Base-by-base conservation (phyloP, 306 rosid genomes). In the Inga leiocalycina region DNA sequence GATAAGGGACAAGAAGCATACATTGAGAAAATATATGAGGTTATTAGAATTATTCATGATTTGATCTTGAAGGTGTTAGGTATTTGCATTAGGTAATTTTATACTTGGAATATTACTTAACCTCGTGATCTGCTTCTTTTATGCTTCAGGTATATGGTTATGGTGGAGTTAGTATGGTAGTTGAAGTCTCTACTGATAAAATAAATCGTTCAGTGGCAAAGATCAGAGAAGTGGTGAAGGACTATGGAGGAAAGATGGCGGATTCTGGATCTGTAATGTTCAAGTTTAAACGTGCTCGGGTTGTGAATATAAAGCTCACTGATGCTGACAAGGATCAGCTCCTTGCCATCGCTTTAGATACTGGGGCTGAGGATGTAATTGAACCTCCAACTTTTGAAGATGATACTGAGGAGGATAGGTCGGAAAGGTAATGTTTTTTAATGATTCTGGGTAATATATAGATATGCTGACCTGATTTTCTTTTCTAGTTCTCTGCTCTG, bases 191-290 rank as follows among this genome's bases (percentile, higher is more conserved):
- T 78, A 93, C 99, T 27, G 99, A 96, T 85, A 91, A 93, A 83
- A 81, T 92, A 84, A 86, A 89, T 73, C 93, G 98, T 51, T 93
- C 98, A 20, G 93, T 96, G 87, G 94, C 97, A 69, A 86, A 87
- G 44, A 87, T 93, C 52, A 92, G 98, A 81, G 98, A 96, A 78
- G 96, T 96, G 77, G 80, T 93, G 88, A 92, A 76, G 88, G 93
- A 96, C 83, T 91, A 78, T 74, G 99, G 98, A n/a, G 99, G 97
- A 34, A 93, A 96, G 90, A 93, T 95, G 99, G 98, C 98, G 22
- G 98, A 95, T 88, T 86, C 97, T 74, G 96, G 99, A 27, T 95
- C 97, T 57, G 97, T 95, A 35, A 76, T 82, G 82, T 95, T 95
- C 84, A 96, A 96, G 84, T 93, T 95, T 88, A 89, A 84, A 87